Evolutionary conservation across 805 yeast genomes (phyloP), one percentile per base, ranked within the genome.

Genomic region (Komagataella populi): DNA sequence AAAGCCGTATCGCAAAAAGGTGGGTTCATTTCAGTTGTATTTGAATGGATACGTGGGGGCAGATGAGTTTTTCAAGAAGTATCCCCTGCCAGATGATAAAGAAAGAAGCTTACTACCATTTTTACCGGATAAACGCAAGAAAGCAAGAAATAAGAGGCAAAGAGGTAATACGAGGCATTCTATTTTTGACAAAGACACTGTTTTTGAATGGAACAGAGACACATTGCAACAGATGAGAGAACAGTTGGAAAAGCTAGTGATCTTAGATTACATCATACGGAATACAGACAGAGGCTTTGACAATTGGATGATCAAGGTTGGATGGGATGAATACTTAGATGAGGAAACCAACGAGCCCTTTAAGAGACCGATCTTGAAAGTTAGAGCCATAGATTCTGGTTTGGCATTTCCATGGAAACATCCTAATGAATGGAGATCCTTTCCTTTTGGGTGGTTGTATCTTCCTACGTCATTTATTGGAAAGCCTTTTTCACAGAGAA

Each of bases 351-450:
- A 30, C n/a, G 39, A 30, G 39, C 6, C 39, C 14, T 30, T 10
- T 30, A 30, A 30, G n/a, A 48, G 51, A 20, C 83, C 83, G 0
- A 52, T 45, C 1, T 53, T 84, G 12, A 71, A 68, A 49, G 70
- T 84, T 30, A 88, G 87, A 2, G 91, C 90, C 0, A 84, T 84
- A 47, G 90, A 84, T 58, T 81, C 86, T 14, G 89, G 89, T 0
- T 67, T 84, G 30, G 73, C 89, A 0, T 83, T 81, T 57, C 90
- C 91, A 4, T 84, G 88, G 88, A 83, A 84, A 58, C 87, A 83
- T 56, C 90, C 90, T 0, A 86, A 84, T 63, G 88, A 83, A 59
- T 83, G 89, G 87, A 66, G 90, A 51, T 80, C 87, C 0, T 84
- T 81, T 57, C 90, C 90, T 0, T 84, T 75, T 64, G 90, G 90